Evolutionary conservation across 352 stramenopile species (phyloP), one percentile per base, ranked within the genome.

Genomic region (Phytophthora fragariaefolia): DNA sequence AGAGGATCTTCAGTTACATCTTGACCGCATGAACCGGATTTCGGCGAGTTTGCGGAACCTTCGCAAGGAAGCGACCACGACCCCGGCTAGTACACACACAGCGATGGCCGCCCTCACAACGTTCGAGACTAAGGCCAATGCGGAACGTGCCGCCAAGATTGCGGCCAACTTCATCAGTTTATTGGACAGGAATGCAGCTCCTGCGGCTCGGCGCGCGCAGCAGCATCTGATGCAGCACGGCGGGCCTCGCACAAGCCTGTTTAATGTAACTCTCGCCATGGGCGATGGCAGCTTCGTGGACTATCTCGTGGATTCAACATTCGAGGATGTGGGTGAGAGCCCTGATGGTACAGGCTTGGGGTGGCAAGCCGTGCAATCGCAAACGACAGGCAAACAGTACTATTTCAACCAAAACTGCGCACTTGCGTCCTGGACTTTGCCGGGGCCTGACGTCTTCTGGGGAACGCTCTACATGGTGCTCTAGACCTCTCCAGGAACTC

Each of bases 361-460:
- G 24, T 94, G 86, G 86, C 75, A 88, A 27, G 70, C 86, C 0
- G 86, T 94, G 60, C 50, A 87, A 22, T 94, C 82, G 9, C 81
- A 80, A 42, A 89, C 85, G 48, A 92, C 83, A 6, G 84, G 82
- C 63, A 94, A 91, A 63, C 59, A 90, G 69, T 94, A 94, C 72
- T 94, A 84, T 64, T 94, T 90, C 79, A 92, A 94, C 76, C 79
- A 87, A 52, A 82, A 76, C 36, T 90, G 80, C 56, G 82, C 82
- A 45, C 74, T 87, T 66, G 89, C 86, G 59, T 92, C 83, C 22
- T 94, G 86, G 86, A 94, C 86, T 18, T 56, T 92, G 49, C 86
- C 86, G 13, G 73, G 75, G 32, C 73, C 83, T 2, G 81, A 92
- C 66, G 78, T 80, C 47, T 80, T 76, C 63, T 71, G 56, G 34